A percentile compares a stretch with the other conserved stretches of the same genome.
phyloP scores from a whole-genome alignment of 192 early-diverging fungal genomes.

The Backusella morwellensis region DNA sequence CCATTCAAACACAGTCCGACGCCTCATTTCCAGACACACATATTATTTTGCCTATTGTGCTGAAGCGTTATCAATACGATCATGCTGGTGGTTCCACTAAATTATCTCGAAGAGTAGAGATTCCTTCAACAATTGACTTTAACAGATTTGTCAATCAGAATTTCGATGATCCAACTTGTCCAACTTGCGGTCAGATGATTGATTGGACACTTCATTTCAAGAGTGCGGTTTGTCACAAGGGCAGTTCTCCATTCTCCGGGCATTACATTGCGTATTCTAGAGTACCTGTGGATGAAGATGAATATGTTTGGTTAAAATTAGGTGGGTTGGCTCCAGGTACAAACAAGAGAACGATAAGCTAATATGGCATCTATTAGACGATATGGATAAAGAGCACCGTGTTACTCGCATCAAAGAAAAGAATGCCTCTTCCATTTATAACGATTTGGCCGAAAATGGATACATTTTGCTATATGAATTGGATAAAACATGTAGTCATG shows the following conservation, averaged over 20 bases:
- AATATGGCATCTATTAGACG: neutral
- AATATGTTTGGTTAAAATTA: neutral
- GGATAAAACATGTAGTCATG: neutral
- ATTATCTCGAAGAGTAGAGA: neutral
- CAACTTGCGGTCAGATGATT: neutral
- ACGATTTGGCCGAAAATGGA: constrained; percentile 4
- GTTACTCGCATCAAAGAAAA: neutral
- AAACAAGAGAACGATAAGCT: neutral
- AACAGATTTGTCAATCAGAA: neutral
- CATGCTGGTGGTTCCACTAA: neutral
- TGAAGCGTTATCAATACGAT: neutral
- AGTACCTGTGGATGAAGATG: neutral
- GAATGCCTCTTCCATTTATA: neutral
- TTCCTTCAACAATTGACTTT: neutral
- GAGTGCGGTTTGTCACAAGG: constrained; percentile 3
- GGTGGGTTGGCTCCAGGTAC: neutral
- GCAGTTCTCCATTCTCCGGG: neutral
- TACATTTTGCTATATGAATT: neutral
- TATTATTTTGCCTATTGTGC: neutral
- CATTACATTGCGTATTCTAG: neutral
- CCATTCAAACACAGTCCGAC: constrained; percentile 29
- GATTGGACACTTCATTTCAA: neutral
- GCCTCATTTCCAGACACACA: constrained; percentile 51
- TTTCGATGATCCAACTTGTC: neutral
- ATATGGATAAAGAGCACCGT: constrained; percentile 3